Conservation (phyloP, 495 filamentous ascomycete genomes). For the Neurospora discreta region DNA sequence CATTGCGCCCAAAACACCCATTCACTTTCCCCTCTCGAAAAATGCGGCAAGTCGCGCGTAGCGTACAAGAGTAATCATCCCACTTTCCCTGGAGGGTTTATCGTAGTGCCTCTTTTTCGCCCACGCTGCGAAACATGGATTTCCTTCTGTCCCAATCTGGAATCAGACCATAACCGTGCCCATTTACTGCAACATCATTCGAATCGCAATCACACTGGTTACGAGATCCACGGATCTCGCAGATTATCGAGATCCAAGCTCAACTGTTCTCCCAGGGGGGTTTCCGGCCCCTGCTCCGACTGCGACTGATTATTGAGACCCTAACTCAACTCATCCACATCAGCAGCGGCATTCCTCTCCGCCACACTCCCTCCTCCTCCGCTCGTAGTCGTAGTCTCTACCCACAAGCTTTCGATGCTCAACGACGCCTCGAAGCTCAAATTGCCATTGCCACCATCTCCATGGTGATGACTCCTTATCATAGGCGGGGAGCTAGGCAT, state of each 20-base stretch:
- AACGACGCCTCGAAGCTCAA: constrained; percentile 16
- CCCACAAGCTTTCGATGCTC: constrained; percentile 8
- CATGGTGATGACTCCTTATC: constrained; percentile 7
- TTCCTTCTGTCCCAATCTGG: not conserved
- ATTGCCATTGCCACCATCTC: not conserved
- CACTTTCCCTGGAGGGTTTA: not conserved
- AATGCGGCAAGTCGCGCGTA: not conserved
- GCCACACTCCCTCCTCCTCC: not conserved
- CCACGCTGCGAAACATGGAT: not conserved
- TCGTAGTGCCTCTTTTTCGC: not conserved
- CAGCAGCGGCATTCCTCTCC: not conserved
- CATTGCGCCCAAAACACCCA: not conserved
- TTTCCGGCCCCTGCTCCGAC: not conserved
- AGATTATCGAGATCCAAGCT: not conserved
- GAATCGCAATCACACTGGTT: not conserved
- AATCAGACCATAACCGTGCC: not conserved
- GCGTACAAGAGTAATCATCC: not conserved
- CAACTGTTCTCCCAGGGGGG: not conserved
- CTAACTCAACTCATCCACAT: not conserved
- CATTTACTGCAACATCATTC: not conserved
- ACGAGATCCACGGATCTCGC: not conserved
- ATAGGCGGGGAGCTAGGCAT: constrained; percentile 47
- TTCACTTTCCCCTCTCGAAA: not conserved
- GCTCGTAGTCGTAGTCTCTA: not conserved
- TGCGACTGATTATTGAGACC: not conserved